Evolutionary conservation across 352 stramenopile genomes (phyloP).

Genomic region (Elongisporangium senticosum): DNA sequence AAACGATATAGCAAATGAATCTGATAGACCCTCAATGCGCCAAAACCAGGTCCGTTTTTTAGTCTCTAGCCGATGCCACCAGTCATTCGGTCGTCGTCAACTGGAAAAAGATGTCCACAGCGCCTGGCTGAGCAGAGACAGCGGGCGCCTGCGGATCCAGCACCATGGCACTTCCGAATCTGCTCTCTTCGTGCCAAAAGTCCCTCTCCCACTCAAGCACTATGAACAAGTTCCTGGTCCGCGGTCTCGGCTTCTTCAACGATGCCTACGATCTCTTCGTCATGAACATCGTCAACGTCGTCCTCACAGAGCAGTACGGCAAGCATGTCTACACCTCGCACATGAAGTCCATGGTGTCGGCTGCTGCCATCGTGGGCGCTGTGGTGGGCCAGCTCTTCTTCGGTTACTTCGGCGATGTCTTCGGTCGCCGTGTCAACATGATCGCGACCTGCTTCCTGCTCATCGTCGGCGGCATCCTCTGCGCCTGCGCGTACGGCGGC

Average conservation of each 20-base stretch:
- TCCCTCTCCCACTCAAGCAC: background rate
- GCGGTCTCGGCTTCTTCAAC: slow-evolving; percentile 74
- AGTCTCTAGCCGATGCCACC: background rate
- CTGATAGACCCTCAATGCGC: background rate
- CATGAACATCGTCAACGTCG: slow-evolving; percentile 79
- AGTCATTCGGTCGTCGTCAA: background rate
- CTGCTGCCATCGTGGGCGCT: slow-evolving; percentile 47
- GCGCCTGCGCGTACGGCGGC: slow-evolving; percentile 44
- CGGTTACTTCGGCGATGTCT: slow-evolving; percentile 51
- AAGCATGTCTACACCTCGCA: slow-evolving; percentile 50
- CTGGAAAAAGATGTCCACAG: background rate
- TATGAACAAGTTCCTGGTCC: slow-evolving; percentile 63
- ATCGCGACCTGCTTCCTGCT: slow-evolving; percentile 58
- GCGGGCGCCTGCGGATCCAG: background rate
- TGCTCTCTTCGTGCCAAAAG: slow-evolving; percentile 7
- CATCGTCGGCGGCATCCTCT: slow-evolving; percentile 65
- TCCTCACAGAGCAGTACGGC: slow-evolving; percentile 66
- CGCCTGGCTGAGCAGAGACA: background rate
- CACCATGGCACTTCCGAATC: slow-evolving; percentile 14
- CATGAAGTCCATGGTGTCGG: slow-evolving; percentile 60
- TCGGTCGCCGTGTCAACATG: slow-evolving; percentile 64
- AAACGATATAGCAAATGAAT: background rate
- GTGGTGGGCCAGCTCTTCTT: slow-evolving; percentile 57
- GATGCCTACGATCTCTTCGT: slow-evolving; percentile 80
- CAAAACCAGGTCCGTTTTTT: background rate